Percentiles rank a stretch among this genome's conserved stretches.
Evolutionary conservation across 2,329 filamentous ascomycete genomes (phyloP).

Genomic region (Chaetomium sp.): DNA sequence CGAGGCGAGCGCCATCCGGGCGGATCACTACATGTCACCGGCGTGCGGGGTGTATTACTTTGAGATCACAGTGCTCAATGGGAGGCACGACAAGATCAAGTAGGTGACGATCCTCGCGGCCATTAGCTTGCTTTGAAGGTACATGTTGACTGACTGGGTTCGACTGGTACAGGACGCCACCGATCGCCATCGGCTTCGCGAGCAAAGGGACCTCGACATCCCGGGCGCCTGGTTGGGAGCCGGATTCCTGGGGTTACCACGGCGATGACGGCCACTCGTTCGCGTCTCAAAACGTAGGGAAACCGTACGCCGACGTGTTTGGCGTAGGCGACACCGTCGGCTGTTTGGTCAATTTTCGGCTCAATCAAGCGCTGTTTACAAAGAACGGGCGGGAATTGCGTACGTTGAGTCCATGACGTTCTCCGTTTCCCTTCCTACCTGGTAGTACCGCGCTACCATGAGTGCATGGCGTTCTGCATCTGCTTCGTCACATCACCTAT

Average conservation of each 20-base stretch:
- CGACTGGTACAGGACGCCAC: conserved; percentile 48
- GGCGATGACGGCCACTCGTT: conserved; percentile 68
- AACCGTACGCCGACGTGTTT: conserved; percentile 59
- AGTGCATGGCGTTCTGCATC: not conserved
- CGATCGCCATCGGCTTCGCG: conserved; percentile 65
- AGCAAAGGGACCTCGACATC: conserved; percentile 55
- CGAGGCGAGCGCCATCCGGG: conserved; percentile 80
- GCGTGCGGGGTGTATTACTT: conserved; percentile 96
- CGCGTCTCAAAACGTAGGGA: conserved; percentile 58
- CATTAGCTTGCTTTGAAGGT: not conserved
- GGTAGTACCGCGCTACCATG: not conserved
- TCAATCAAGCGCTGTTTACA: conserved; percentile 67
- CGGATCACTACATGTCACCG: conserved; percentile 82
- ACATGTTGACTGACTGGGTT: conserved; percentile 24
- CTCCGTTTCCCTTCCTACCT: conserved; percentile 1
- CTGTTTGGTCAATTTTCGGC: conserved; percentile 67
- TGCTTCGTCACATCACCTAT: not conserved
- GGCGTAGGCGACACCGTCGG: conserved; percentile 61
- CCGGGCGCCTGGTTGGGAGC: conserved; percentile 67
- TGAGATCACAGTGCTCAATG: conserved; percentile 63
- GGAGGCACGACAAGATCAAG: conserved; percentile 53
- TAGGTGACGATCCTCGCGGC: conserved; percentile 34
- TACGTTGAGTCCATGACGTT: conserved; percentile 39
- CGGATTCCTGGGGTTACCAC: conserved; percentile 69
- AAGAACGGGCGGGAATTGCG: conserved; percentile 63